Conservation (phyloP, 2,329 filamentous ascomycete species). For the Neodidymelliopsis sp. region DNA sequence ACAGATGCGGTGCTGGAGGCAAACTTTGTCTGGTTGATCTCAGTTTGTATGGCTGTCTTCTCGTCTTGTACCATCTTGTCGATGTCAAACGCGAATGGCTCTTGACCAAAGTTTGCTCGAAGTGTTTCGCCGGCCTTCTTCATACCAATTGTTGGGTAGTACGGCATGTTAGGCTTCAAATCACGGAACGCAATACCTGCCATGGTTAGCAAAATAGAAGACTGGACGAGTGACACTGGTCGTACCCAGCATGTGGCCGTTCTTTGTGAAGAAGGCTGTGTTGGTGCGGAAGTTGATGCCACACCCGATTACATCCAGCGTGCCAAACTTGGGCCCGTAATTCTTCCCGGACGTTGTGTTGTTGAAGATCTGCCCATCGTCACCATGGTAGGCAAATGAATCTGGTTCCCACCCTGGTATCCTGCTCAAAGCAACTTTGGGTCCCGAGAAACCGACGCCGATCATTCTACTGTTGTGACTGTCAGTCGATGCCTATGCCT, state of each 20-base stretch:
- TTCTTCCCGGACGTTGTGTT: conserved; percentile 63
- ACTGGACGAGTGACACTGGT: background rate
- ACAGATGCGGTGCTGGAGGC: conserved; percentile 25
- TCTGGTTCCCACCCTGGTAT: conserved; percentile 72
- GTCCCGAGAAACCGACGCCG: conserved; percentile 67
- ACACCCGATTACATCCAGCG: conserved; percentile 68
- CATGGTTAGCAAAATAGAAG: conserved; percentile 20
- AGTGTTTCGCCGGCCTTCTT: conserved; percentile 68
- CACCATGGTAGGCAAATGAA: conserved; percentile 72
- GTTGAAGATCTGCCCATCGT: conserved; percentile 70
- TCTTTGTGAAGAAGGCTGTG: conserved; percentile 71
- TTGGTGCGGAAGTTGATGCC: conserved; percentile 70
- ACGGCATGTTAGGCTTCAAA: conserved; percentile 69
- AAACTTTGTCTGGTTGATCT: conserved; percentile 37
- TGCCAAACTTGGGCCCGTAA: conserved; percentile 67
- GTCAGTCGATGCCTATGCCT: conserved; percentile 31
- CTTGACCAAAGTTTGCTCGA: conserved; percentile 69
- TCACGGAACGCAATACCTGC: conserved; percentile 75
- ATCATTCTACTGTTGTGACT: conserved; percentile 50
- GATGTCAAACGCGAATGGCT: conserved; percentile 89
- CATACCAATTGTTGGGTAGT: conserved; percentile 69
- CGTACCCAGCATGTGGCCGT: conserved; percentile 65
- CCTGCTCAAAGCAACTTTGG: conserved; percentile 65
- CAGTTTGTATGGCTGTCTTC: conserved; percentile 44
- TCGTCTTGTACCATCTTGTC: conserved; percentile 72